phyloP scores from a whole-genome alignment of 2,329 filamentous ascomycete species.

The Graphilbum sp. region DNA sequence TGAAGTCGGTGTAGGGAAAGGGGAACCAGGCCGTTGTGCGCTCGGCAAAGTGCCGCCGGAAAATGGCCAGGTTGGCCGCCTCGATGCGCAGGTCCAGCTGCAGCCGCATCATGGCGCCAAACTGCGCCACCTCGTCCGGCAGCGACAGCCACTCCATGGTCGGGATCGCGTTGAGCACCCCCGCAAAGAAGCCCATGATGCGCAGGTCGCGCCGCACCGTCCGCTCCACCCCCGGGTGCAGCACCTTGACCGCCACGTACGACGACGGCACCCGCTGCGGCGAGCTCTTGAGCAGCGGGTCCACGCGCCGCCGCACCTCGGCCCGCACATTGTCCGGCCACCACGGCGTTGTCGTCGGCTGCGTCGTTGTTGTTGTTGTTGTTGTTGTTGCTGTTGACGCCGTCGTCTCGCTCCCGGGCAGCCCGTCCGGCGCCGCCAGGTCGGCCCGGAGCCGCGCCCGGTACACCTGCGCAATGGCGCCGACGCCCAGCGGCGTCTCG shows the following conservation, averaged over 20 bases:
- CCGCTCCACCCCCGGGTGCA: constrained; percentile 82
- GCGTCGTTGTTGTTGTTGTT: too few species aligned
- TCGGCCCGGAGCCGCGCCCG: constrained; percentile 79
- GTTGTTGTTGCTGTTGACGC: too few species aligned
- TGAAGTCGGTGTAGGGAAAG: constrained; percentile 83
- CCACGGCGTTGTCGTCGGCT: too few species aligned
- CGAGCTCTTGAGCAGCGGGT: constrained; percentile 70
- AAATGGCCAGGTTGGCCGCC: constrained; percentile 72
- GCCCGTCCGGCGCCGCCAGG: constrained; percentile 51
- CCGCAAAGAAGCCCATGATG: constrained; percentile 90
- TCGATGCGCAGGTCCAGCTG: constrained; percentile 93
- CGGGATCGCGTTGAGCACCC: constrained; percentile 67
- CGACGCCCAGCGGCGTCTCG: constrained; percentile 75
- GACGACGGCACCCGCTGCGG: constrained; percentile 74
- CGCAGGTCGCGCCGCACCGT: constrained; percentile 77
- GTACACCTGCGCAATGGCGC: constrained; percentile 95
- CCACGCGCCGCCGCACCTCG: constrained; percentile 66
- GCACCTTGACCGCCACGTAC: constrained; percentile 90
- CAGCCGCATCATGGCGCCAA: constrained; percentile 97
- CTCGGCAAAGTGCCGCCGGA: constrained; percentile 79
- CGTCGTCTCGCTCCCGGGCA: too few species aligned
- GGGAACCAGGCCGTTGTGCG: constrained; percentile 93
- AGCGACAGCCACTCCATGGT: constrained; percentile 96
- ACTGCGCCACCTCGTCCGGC: constrained; percentile 84
- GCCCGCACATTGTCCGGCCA: constrained; percentile 40